Base-by-base conservation (phyloP, 1,284 basidiomycete genomes). In the Meira miltonrushii region DNA sequence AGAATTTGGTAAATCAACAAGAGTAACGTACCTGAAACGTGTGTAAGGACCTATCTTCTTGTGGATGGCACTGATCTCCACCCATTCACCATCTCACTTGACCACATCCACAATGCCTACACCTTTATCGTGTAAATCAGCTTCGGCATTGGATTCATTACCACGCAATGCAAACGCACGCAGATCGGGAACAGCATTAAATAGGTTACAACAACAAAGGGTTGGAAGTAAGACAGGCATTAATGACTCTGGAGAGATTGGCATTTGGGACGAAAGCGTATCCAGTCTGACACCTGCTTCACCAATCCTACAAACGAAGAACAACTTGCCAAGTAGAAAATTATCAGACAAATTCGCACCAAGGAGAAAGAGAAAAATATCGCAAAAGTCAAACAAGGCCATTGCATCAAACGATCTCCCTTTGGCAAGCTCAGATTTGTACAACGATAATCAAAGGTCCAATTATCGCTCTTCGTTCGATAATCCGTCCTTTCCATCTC, bases 361-460 rank as follows among this genome's bases (percentile, higher is more conserved):
- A 12, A 48, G 23, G 46, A 19, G 23, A 21, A 53, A 39, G 3
- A 38, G 50, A 41, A 28, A 12, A 25, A 39, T 9, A 4, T 44
- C 43, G 3, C 17, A 17, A 13, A 39, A 21, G 11, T 33, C 19
- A 8, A 28, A 15, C 28, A 17, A 48, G 15, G 50, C 21, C 8
- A n/a, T 53, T 17, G 50, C 50, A 4, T 53, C 50, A 41, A 39
- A 19, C 23, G 50, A 53, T 53, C 50, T 53, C 12, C 50, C 50
- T 39, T 15, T 53, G 15, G 50, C 39, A 13, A 53, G 50, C 37
- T 53, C 50, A 17, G 50, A 53, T 39, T 23, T 53, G 19, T 39
- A 53, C 25, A n/a, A 28, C 11, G 39, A 41, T 41, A 28, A 41
- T 17, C n/a, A 41, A 39, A 40, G 37, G 7, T 17, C 17, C 2